phyloP scores from a whole-genome alignment of 495 filamentous ascomycete genomes.

The Podospora appendiculata region DNA sequence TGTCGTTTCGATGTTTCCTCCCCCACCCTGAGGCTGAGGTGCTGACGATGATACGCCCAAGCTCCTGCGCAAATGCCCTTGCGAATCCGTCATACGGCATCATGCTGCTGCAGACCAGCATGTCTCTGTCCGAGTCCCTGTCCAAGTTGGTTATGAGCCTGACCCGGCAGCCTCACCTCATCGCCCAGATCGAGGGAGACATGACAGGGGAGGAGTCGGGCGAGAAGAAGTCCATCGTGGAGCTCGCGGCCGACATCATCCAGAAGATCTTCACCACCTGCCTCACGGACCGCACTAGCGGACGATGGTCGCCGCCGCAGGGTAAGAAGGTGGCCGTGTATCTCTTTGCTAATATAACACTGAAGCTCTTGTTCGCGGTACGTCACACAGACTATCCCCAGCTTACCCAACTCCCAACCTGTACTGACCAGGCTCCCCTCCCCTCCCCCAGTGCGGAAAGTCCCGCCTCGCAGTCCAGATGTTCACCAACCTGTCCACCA shows the following conservation, averaged over 20 bases:
- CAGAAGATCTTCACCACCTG: constrained; percentile 88
- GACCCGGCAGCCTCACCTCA: constrained; percentile 65
- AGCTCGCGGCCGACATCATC: constrained; percentile 77
- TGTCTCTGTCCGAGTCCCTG: constrained; percentile 67
- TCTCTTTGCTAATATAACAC: constrained; percentile 78
- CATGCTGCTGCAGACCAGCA: constrained; percentile 67
- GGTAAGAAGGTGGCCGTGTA: constrained; percentile 87
- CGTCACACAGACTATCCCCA: not conserved
- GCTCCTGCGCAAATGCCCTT: constrained; percentile 73
- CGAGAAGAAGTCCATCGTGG: constrained; percentile 68
- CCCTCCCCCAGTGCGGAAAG: constrained; percentile 44
- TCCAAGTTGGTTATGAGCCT: constrained; percentile 74
- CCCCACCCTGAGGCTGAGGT: no score
- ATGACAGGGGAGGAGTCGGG: constrained; percentile 45
- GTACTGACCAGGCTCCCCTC: not conserved
- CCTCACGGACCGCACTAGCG: constrained; percentile 69
- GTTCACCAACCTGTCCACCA: constrained; percentile 79
- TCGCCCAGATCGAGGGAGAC: constrained; percentile 45
- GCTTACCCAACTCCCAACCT: not conserved
- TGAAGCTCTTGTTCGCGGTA: constrained; percentile 84
- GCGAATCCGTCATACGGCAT: constrained; percentile 69
- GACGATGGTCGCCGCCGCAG: constrained; percentile 52
- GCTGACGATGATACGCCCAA: constrained; percentile 9
- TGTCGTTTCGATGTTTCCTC: no score
- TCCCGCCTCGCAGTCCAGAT: constrained; percentile 69